Evolutionary conservation across 2,329 filamentous ascomycete species (phyloP).

Genomic region (Monilinia fructicola): DNA sequence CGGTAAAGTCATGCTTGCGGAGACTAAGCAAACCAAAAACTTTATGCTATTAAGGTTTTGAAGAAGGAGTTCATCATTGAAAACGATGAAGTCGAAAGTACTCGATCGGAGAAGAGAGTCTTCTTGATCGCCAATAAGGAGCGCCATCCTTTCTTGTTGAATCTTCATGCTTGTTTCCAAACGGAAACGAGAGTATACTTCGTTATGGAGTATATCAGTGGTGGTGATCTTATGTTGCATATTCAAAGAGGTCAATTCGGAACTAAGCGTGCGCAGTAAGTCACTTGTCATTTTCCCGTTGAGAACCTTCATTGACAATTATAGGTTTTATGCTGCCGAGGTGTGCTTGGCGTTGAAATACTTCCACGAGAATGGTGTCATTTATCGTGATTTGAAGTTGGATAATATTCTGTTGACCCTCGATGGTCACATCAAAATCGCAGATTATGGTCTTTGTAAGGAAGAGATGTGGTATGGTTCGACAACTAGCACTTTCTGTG

Average conservation of each 20-base stretch:
- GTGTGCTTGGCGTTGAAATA: slow-evolving; percentile 97
- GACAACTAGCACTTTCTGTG: slow-evolving; percentile 96
- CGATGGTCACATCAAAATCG: slow-evolving; percentile 98
- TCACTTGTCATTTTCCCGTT: slow-evolving; percentile 33
- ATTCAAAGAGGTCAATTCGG: slow-evolving; percentile 97
- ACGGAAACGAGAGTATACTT: slow-evolving; percentile 98
- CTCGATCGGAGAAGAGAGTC: slow-evolving; percentile 94
- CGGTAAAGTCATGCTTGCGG: slow-evolving; percentile 98
- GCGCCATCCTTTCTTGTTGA: slow-evolving; percentile 91
- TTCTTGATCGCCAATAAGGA: slow-evolving; percentile 97
- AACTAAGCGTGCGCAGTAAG: slow-evolving; percentile 90
- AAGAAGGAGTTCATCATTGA: slow-evolving; percentile 99
- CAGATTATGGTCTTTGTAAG: slow-evolving; percentile 97
- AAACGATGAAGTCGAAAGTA: slow-evolving; percentile 98
- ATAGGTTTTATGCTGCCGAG: slow-evolving; percentile 91
- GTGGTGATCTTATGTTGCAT: slow-evolving; percentile 98
- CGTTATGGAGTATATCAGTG: slow-evolving; percentile 99
- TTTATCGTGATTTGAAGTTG: slow-evolving; percentile 81
- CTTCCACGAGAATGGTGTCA: slow-evolving; percentile 98
- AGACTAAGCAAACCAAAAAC: slow-evolving; percentile 89
- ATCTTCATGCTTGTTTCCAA: slow-evolving; percentile 96
- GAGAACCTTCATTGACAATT: slow-evolving; percentile 28
- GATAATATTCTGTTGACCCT: slow-evolving; percentile 91
- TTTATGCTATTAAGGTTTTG: slow-evolving; percentile 97
- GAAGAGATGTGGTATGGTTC: slow-evolving; percentile 99